phyloP scores from a whole-genome alignment of 202 grass and related monocot species.

The Dendrocalamus latiflorus region DNA sequence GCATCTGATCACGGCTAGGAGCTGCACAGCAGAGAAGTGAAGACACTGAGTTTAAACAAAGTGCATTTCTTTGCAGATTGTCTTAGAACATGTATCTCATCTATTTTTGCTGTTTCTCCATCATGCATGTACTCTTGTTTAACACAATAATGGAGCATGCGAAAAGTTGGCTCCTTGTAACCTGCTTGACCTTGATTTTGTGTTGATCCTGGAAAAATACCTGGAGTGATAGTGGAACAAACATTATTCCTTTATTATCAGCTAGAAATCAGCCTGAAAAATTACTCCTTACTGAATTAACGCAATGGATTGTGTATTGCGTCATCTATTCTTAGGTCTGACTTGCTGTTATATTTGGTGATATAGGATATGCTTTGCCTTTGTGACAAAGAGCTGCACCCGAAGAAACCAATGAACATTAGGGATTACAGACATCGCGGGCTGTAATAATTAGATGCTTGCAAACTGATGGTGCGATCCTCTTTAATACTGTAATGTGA shows the following conservation, averaged over 20 bases:
- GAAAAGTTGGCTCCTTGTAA: constrained; percentile 2
- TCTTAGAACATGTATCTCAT: too few relatives aligned
- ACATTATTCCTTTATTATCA: neutral
- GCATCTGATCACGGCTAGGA: constrained; percentile 82
- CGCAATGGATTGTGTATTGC: neutral
- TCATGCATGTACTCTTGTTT: constrained; percentile 4
- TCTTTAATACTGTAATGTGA: neutral
- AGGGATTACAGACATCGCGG: constrained; percentile 20
- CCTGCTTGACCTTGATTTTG: neutral
- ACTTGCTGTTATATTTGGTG: constrained; percentile 35
- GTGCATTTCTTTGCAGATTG: too few relatives aligned
- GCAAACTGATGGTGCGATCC: neutral
- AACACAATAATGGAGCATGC: constrained; percentile 20
- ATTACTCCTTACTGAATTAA: neutral
- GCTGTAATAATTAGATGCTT: constrained; percentile 13
- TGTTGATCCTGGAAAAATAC: neutral
- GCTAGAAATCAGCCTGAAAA: neutral
- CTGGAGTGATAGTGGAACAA: neutral
- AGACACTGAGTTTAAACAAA: constrained; percentile 30
- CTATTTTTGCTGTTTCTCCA: constrained; percentile 16
- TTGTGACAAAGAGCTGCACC: constrained; percentile 52
- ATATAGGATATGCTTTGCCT: constrained; percentile 65
- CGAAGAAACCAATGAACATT: constrained; percentile 29
- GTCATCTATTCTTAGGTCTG: constrained; percentile 22
- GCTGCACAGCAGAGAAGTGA: constrained; percentile 36